Base-by-base conservation (phyloP, 345 rosid species). In the Aegle marmelos region DNA sequence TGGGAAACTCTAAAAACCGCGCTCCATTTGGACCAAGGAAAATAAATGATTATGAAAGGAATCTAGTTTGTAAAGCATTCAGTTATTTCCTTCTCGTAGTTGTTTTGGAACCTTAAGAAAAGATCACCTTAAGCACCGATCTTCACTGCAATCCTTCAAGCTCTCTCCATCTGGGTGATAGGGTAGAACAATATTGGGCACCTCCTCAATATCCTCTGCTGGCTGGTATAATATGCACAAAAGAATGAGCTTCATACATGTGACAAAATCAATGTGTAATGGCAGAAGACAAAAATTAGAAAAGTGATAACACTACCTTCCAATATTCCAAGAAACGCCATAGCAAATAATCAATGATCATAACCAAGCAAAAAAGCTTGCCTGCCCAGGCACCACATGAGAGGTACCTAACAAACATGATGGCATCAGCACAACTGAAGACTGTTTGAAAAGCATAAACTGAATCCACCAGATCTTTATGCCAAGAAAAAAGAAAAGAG, bases 311-410 rank as follows among this genome's bases (percentile, higher is more conserved):
- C 56, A 62, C 36, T 74, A 90, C 98, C 97, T 95, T 93, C 79
- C 87, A 83, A 16, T 88, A 68, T 57, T 87, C 87, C 85, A 96
- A 81, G 21, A 96, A 81, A 56, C 76, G 85, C 97, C 91, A 94
- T 21, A 93, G 82, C 85, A 96, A 80, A 83, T 83, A 91, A 89
- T 94, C 94, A 22, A 92, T 83, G 19, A 94, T 92, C 97, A 96
- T 92, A 81, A 96, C 98, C 90, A 91, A 82, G 86, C 98, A 91
- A 73, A 92, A 94, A 60, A 94, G 88, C 81, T 94, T 95, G 74
- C 99, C 97, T 2, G 97, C 98, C 99, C 97, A 94, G 56, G 93
- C 80, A 75, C 99, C 98, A 79, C 98, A 92, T 0, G 99, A 87
- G 7, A 96, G 97, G 69, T 74, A 62, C 69, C 77, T 74, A 54